These are phyloP conservation scores for Trichoderma asperelloides DNA, from an alignment of 495 filamentous ascomycete genomes.

Conservation along the genomic window DNA sequence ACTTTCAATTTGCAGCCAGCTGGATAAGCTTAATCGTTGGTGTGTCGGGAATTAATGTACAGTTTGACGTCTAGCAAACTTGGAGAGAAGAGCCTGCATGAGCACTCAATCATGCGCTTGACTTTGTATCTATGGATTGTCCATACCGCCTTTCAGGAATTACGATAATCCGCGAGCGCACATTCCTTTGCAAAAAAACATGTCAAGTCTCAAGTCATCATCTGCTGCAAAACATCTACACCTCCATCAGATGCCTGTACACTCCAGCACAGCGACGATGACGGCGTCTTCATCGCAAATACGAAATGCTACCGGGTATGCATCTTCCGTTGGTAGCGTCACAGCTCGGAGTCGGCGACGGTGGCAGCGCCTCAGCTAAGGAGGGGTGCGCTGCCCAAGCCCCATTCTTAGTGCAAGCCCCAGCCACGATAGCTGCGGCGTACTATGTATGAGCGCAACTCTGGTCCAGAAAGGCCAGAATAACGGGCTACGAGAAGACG, in stretches of 20 bases:
- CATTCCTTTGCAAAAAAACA: background rate
- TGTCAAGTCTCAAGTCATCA: no score
- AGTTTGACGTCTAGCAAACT: background rate
- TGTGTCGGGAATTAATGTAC: background rate
- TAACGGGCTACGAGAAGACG: background rate
- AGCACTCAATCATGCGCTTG: background rate
- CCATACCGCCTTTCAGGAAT: background rate
- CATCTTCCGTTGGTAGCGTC: background rate
- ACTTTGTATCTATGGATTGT: background rate
- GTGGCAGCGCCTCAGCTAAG: background rate
- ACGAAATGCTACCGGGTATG: background rate
- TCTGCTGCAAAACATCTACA: no score
- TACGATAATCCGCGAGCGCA: background rate
- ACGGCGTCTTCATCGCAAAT: background rate
- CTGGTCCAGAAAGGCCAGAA: background rate
- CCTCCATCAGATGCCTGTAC: no score
- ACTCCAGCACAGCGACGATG: no score
- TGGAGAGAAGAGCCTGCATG: background rate
- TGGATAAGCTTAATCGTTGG: constrained; percentile 1
- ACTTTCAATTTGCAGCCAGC: no score
- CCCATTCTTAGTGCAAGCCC: background rate
- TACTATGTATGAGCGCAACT: background rate
- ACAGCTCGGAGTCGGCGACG: background rate
- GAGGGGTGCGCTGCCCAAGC: background rate
- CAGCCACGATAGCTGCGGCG: background rate